phyloP scores from a whole-genome alignment of 2,329 filamentous ascomycete species.

The Colletotrichum viniferum region DNA sequence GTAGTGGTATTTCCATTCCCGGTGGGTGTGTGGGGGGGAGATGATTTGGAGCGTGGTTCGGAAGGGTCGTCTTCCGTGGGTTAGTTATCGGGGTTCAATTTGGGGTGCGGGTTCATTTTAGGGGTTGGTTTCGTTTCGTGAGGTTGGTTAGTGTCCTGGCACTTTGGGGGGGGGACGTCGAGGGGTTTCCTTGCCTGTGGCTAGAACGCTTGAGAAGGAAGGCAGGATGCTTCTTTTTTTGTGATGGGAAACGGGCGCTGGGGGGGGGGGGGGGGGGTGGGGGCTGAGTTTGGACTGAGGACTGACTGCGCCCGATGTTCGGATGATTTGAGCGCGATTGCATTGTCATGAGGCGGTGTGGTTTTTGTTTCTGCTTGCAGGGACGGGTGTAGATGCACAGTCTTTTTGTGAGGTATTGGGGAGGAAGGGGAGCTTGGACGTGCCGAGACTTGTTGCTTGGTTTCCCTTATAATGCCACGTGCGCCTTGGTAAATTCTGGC shows the following conservation, averaged over 20 bases:
- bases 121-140: not conserved
- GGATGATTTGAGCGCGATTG: not conserved
- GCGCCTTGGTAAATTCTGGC: not conserved
- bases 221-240: not conserved
- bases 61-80: not conserved
- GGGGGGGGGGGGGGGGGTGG: too few relatives aligned
- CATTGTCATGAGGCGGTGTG: not conserved
- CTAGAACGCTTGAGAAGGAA: not conserved
- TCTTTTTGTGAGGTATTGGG: not conserved
- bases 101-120: not conserved
- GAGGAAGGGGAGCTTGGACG: not conserved
- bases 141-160: not conserved
- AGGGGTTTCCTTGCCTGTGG: not conserved
- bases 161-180: not conserved
- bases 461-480: not conserved
- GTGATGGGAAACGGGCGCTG: not conserved
- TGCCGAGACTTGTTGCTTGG: not conserved
- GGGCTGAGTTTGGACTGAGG: not conserved
- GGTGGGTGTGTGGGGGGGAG: not conserved
- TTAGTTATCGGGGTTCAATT: not conserved
- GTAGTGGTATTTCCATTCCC: not conserved
- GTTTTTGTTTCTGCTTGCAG: not conserved
- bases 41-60: not conserved
- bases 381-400: not conserved
- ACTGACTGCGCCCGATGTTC: not conserved